phyloP scores from a whole-genome alignment of 805 yeast genomes.

The Torulaspora quercuum region DNA sequence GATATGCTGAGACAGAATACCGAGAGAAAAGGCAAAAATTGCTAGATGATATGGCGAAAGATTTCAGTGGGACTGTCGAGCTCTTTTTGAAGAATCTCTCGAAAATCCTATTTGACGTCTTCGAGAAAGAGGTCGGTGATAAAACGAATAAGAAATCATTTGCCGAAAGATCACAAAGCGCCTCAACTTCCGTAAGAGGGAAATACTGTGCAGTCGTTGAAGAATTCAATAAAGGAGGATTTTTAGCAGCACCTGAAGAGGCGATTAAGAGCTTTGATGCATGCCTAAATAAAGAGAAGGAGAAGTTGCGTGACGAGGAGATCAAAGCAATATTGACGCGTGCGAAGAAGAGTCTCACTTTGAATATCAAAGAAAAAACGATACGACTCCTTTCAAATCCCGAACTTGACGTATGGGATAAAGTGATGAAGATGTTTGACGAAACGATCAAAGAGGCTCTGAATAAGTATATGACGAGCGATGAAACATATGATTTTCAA shows the following conservation, averaged over 20 bases:
- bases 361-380: conserved; percentile 49
- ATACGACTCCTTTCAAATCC: conserved; percentile 50
- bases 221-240: conserved; percentile 37
- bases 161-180: conserved; percentile 34
- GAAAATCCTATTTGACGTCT: conserved; percentile 33
- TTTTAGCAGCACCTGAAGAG: conserved; percentile 6
- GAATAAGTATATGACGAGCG: conserved; percentile 31
- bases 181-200: conserved; percentile 28
- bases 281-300: conserved; percentile 32
- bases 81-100: conserved; percentile 41
- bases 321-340: conserved; percentile 43
- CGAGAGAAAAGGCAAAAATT: conserved; percentile 55
- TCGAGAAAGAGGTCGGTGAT: conserved; percentile 29
- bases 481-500: conserved; percentile 52
- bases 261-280: conserved; percentile 15
- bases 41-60: conserved; percentile 44
- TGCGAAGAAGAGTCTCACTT: conserved; percentile 45
- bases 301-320: conserved; percentile 40
- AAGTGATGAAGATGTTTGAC: conserved; percentile 45
- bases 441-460: conserved; percentile 33
- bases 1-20: conserved; percentile 68
- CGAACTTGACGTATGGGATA: conserved; percentile 57
- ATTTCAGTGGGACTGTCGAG: conserved; percentile 44
- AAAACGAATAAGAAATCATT: conserved; percentile 33
- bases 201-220: conserved; percentile 17